Conservation (phyloP, 2,329 filamentous ascomycete species). For the Penicillium sp. region DNA sequence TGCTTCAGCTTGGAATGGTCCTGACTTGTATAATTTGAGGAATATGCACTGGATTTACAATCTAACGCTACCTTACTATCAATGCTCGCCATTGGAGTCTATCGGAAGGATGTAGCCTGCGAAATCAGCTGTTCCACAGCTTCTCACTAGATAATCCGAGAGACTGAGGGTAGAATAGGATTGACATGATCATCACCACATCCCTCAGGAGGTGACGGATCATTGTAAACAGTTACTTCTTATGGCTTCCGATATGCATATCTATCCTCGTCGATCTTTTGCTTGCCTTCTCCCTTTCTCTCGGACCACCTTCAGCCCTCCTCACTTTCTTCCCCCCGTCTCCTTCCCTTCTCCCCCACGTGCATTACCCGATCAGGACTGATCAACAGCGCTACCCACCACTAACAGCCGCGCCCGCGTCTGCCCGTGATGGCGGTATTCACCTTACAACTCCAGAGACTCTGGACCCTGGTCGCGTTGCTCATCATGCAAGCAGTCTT, state of each 20-base stretch:
- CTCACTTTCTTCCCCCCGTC: not conserved
- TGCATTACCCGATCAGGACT: not conserved
- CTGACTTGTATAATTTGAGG: not conserved
- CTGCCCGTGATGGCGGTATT: not conserved
- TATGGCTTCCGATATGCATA: not conserved
- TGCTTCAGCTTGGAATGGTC: not conserved
- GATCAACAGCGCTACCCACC: not conserved
- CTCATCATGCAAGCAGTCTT: constrained; percentile 20
- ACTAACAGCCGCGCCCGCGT: not conserved
- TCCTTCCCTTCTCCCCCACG: not conserved
- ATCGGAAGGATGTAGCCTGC: not conserved
- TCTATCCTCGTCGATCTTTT: not conserved
- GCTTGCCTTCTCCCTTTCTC: not conserved
- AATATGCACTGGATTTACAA: too few relatives aligned
- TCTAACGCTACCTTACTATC: not conserved
- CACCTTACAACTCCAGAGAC: not conserved
- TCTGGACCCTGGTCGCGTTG: not conserved
- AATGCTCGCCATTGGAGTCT: not conserved
- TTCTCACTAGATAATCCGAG: not conserved
- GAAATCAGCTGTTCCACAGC: not conserved
- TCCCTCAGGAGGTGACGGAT: not conserved
- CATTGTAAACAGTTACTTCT: not conserved
- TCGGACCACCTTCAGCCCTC: not conserved
- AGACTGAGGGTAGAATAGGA: not conserved
- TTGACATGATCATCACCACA: not conserved